Evolutionary conservation across 371 early-diverging fungal genomes (phyloP).

Genomic region (Batkoa obscura): DNA sequence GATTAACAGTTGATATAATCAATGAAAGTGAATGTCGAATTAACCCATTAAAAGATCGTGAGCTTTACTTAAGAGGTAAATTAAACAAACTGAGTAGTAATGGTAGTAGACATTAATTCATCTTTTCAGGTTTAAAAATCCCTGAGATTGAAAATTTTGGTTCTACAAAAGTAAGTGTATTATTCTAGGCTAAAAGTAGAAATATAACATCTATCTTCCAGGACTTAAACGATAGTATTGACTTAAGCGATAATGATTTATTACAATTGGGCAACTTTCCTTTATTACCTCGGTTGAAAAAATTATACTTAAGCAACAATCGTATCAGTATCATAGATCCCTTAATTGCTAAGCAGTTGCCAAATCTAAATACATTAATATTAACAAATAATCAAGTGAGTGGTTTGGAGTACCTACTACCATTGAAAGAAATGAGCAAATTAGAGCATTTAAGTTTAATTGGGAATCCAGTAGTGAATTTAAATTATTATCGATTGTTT

Average conservation of each 20-base stretch:
- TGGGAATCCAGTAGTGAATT: constrained; percentile 77
- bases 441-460: constrained; percentile 47
- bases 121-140: constrained; percentile 51
- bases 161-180: constrained; percentile 52
- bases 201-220: constrained; percentile 10
- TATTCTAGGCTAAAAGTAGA: neutral
- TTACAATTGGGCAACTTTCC: constrained; percentile 77
- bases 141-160: constrained; percentile 85
- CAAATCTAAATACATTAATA: constrained; percentile 57
- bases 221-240: constrained; percentile 83
- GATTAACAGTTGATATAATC: neutral
- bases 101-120: neutral
- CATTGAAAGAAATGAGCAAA: constrained; percentile 26
- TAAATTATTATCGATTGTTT: constrained; percentile 60
- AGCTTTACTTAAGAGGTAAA: neutral
- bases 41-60: neutral
- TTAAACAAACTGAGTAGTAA: neutral
- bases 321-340: constrained; percentile 58
- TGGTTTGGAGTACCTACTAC: constrained; percentile 69
- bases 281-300: constrained; percentile 50
- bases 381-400: constrained; percentile 66
- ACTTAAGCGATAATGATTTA: constrained; percentile 83
- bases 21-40: neutral
- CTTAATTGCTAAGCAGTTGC: constrained; percentile 35
- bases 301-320: constrained; percentile 65